Percentiles rank a stretch among this genome's conserved stretches.
Evolutionary conservation across 1,284 basidiomycete species (phyloP).

Genomic region (Phaffia rhodozyma): DNA sequence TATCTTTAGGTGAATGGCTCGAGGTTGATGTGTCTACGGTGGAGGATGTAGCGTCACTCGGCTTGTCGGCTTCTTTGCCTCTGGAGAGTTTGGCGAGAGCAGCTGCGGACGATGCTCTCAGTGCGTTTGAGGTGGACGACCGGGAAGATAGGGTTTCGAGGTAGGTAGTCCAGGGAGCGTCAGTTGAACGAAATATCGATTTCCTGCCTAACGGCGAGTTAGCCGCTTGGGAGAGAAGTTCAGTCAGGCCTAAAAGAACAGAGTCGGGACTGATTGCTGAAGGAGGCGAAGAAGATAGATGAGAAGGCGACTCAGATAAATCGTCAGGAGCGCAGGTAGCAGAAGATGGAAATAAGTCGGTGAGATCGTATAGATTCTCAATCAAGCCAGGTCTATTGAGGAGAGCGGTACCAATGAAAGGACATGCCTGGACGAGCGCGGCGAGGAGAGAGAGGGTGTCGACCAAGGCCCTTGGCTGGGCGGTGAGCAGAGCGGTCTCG

Average conservation of each 20-base stretch:
- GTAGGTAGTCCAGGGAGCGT: constrained; percentile 43
- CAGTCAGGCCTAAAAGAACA: constrained; percentile 34
- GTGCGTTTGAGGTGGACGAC: constrained; percentile 35
- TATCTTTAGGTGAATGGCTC: constrained; percentile 21
- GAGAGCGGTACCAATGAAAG: constrained; percentile 48
- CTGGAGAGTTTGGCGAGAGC: constrained; percentile 64
- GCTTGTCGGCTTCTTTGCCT: constrained; percentile 29
- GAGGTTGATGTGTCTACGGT: constrained; percentile 39
- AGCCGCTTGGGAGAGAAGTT: constrained; percentile 56
- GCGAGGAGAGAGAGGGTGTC: constrained; percentile 46
- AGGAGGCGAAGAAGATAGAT: constrained; percentile 41
- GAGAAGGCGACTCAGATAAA: constrained; percentile 18
- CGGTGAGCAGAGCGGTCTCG: no score
- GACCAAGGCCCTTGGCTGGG: no score
- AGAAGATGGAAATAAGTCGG: constrained; percentile 45
- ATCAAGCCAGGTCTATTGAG: constrained; percentile 50
- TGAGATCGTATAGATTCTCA: constrained; percentile 49
- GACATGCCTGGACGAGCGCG: constrained; percentile 64
- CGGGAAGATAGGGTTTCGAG: constrained; percentile 47
- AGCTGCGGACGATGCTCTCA: constrained; percentile 55
- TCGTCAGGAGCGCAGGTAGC: constrained; percentile 23
- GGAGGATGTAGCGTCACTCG: constrained; percentile 26
- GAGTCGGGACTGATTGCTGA: no score
- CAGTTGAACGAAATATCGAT: constrained; percentile 44
- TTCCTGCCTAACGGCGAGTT: constrained; percentile 57